Evolutionary conservation across 257 asterid species (phyloP).

Genomic region (Nicotiana obtusifolia): DNA sequence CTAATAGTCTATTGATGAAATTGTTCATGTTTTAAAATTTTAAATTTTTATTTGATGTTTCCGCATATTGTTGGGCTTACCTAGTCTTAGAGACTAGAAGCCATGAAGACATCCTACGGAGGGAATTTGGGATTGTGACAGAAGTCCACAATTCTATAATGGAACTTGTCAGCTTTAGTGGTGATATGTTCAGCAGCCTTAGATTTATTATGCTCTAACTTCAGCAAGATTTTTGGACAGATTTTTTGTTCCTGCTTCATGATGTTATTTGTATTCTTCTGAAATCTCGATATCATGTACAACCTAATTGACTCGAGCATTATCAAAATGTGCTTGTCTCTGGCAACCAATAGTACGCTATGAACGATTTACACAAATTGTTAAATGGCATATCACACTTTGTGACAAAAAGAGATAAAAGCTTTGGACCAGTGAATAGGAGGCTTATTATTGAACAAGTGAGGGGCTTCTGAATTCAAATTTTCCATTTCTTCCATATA

Average conservation of each 20-base stretch:
- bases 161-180: background rate
- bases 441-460: background rate
- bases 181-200: background rate
- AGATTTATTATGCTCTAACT: background rate
- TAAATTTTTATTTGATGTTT: too few species aligned
- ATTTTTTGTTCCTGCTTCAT: background rate
- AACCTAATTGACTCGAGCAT: too few species aligned
- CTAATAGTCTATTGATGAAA: too few species aligned
- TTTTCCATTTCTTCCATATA: background rate
- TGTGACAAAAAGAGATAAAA: background rate
- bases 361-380: slow-evolving; percentile 3
- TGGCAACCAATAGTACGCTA: background rate
- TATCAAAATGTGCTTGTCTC: background rate
- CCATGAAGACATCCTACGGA: too few species aligned
- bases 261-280: background rate
- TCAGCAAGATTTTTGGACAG: background rate
- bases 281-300: background rate
- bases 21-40: too few species aligned
- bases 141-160: background rate
- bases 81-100: too few species aligned
- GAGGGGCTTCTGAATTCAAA: background rate
- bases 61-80: too few species aligned
- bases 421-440: background rate
- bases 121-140: too few species aligned
- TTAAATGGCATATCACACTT: background rate